Evolutionary conservation across 208 protist species (phyloP).

Genomic region (Leishmania tropica): DNA sequence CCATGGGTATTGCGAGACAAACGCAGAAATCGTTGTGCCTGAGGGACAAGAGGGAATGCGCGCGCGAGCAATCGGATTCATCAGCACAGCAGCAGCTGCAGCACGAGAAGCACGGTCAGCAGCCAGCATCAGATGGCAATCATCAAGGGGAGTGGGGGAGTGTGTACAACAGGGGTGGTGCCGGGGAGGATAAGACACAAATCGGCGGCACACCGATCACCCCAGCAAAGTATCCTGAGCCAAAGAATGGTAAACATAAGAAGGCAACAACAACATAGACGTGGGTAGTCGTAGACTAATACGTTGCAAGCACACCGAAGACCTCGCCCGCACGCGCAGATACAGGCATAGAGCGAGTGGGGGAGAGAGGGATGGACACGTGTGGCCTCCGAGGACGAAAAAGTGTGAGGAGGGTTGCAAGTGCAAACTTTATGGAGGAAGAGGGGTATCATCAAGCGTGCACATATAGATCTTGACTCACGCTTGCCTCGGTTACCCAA

Average conservation of each 20-base stretch:
- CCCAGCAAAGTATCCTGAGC: neutral
- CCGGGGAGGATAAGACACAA: neutral
- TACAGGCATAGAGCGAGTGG: neutral
- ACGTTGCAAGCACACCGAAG: neutral
- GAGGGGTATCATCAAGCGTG: neutral
- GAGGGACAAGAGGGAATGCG: neutral
- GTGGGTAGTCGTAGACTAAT: no score
- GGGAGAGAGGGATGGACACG: neutral
- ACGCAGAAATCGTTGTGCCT: neutral
- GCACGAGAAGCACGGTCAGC: neutral
- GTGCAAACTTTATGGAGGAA: neutral
- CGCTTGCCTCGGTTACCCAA: neutral
- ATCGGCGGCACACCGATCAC: neutral
- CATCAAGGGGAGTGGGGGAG: neutral
- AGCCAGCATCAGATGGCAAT: neutral
- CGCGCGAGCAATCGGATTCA: neutral
- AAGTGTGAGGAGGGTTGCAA: neutral
- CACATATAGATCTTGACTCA: neutral
- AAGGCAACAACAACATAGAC: neutral
- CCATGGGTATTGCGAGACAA: neutral
- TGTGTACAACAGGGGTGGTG: neutral
- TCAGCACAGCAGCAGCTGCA: neutral
- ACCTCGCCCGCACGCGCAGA: neutral
- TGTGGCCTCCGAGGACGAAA: neutral
- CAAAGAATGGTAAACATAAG: neutral